Percentiles rank a stretch among this genome's conserved stretches.
Conservation (phyloP, 2,329 filamentous ascomycete species). For the Cadophora gregata region DNA sequence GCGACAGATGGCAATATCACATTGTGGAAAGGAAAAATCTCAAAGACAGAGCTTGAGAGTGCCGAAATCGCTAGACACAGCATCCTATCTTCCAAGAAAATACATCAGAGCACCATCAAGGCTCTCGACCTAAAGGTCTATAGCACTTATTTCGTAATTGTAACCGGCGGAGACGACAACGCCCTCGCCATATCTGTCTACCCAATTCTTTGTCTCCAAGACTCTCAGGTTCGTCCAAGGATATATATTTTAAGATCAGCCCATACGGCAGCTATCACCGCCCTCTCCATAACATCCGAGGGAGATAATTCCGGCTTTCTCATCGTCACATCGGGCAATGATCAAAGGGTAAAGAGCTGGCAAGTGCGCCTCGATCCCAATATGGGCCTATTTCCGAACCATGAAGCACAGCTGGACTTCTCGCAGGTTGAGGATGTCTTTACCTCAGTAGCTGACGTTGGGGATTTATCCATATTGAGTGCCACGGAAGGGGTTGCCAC, state of each 20-base stretch:
- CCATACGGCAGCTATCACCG: conserved; percentile 76
- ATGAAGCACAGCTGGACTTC: conserved; percentile 41
- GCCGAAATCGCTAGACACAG: conserved; percentile 6
- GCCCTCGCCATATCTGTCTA: conserved; percentile 67
- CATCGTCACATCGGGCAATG: conserved; percentile 60
- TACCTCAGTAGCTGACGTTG: conserved; percentile 66
- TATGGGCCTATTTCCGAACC: conserved; percentile 18
- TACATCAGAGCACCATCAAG: conserved; percentile 88
- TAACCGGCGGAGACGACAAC: conserved; percentile 90
- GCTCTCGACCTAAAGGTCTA: conserved; percentile 53
- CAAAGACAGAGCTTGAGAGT: neutral
- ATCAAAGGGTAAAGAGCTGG: conserved; percentile 61
- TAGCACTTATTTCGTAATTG: conserved; percentile 54
- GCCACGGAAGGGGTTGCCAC: neutral
- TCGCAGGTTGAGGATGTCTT: conserved; percentile 56
- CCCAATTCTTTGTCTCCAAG: neutral
- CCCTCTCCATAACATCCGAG: conserved; percentile 47
- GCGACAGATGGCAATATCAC: conserved; percentile 83
- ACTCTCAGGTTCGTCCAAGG: neutral
- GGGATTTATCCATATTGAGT: conserved; percentile 50
- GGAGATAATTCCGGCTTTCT: conserved; percentile 27
- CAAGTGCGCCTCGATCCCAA: neutral
- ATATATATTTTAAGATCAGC: conserved; percentile 57
- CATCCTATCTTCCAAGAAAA: conserved; percentile 44
- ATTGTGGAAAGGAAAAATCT: conserved; percentile 54